phyloP scores from a whole-genome alignment of 805 yeast species.

The Candida takata region DNA sequence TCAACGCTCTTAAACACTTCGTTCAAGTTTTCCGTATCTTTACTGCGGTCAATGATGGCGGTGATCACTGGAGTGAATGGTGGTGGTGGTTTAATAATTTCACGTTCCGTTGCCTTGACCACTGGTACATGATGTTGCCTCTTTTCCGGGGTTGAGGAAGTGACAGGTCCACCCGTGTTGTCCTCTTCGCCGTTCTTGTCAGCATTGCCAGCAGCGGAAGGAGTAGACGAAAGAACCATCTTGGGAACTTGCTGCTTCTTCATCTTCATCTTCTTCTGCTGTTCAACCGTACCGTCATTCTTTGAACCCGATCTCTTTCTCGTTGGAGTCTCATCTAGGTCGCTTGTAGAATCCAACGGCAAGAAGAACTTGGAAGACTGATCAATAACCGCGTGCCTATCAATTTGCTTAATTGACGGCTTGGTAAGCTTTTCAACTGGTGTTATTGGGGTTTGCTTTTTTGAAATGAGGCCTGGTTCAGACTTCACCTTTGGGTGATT shows the following conservation, averaged over 20 bases:
- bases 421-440: slow-evolving; percentile 13
- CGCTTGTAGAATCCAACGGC: slow-evolving; percentile 7
- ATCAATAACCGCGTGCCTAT: slow-evolving; percentile 8
- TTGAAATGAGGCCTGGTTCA: slow-evolving; percentile 7
- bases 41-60: slow-evolving; percentile 6
- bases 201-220: no score
- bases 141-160: neutral
- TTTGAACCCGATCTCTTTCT: slow-evolving; percentile 8
- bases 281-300: no score
- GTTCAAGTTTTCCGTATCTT: slow-evolving; percentile 5
- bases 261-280: no score
- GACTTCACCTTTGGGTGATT: slow-evolving; percentile 17
- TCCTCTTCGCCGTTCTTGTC: no score
- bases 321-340: slow-evolving; percentile 12
- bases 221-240: neutral
- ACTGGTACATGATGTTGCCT: neutral
- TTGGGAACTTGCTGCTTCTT: slow-evolving; percentile 2
- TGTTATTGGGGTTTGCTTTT: slow-evolving; percentile 11
- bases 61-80: slow-evolving; percentile 6
- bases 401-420: slow-evolving; percentile 5
- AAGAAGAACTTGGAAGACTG: slow-evolving; percentile 18
- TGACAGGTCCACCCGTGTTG: neutral
- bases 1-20: slow-evolving; percentile 17
- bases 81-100: slow-evolving; percentile 10
- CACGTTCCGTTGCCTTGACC: no score